Percentiles rank a stretch among this genome's conserved stretches.
Evolutionary conservation across 202 grass and related monocot genomes (phyloP).

Genomic region (Zizania palustris): DNA sequence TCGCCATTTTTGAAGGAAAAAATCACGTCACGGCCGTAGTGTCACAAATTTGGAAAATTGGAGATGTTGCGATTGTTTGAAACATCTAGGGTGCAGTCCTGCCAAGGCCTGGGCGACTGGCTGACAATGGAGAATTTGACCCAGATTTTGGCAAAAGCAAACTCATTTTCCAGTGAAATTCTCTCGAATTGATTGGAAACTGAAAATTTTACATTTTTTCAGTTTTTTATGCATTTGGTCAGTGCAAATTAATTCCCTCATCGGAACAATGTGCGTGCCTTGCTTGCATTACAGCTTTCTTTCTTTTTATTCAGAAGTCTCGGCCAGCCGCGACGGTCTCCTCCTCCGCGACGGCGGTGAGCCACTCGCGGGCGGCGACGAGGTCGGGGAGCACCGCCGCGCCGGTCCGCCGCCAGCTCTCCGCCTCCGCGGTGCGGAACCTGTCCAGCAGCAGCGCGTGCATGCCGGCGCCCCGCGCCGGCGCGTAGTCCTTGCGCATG

Average conservation of each 20-base stretch:
- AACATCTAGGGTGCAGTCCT: too few relatives aligned
- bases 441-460: conserved; percentile 74
- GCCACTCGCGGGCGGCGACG: conserved; percentile 60
- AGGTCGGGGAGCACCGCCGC: conserved; percentile 77
- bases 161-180: neutral
- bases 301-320: neutral
- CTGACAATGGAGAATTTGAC: neutral
- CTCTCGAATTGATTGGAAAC: neutral
- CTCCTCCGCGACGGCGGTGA: conserved; percentile 38
- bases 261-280: too few relatives aligned
- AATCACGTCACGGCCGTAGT: too few relatives aligned
- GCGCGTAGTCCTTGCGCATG: conserved; percentile 78
- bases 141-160: neutral
- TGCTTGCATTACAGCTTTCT: neutral
- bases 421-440: conserved; percentile 67
- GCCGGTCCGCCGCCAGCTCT: conserved; percentile 63
- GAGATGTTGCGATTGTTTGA: too few relatives aligned
- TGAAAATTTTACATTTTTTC: neutral
- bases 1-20: too few relatives aligned
- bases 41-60: too few relatives aligned
- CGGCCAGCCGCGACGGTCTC: neutral
- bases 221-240: neutral
- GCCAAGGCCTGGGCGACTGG: too few relatives aligned
- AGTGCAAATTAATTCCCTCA: too few relatives aligned
- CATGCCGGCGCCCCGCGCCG: conserved; percentile 71